Conservation (phyloP, 2,329 filamentous ascomycete species). For the Coniochaeta sp. region DNA sequence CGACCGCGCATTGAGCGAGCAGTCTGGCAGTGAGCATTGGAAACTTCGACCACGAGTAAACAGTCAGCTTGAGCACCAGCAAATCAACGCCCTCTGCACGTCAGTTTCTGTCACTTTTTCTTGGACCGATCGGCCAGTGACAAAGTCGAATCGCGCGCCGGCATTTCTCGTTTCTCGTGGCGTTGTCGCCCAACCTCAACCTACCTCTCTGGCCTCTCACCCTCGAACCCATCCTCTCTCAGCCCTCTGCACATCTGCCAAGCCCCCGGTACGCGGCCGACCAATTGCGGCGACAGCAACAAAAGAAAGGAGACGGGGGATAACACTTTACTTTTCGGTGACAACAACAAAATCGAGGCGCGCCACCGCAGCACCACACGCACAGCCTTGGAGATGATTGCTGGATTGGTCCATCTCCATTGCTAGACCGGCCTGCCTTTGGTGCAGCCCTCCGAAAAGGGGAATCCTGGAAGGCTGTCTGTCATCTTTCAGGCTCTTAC, state of each 20-base stretch:
- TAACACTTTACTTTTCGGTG: background rate
- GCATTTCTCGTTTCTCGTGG: background rate
- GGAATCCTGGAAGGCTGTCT: background rate
- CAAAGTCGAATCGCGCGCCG: background rate
- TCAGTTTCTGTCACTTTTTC: background rate
- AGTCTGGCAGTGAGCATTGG: no score
- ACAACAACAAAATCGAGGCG: conserved; percentile 1
- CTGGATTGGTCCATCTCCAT: background rate
- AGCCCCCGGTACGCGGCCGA: background rate
- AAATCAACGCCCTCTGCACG: background rate
- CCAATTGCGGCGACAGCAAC: background rate
- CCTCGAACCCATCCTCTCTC: background rate
- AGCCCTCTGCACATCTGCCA: no score
- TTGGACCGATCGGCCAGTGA: background rate
- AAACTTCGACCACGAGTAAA: background rate
- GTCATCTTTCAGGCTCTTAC: background rate
- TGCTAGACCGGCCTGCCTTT: background rate
- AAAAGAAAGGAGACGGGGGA: background rate
- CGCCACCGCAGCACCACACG: background rate
- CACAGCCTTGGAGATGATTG: background rate
- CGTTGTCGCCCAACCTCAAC: conserved; percentile 2
- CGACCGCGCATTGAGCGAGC: background rate
- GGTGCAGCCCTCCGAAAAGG: background rate
- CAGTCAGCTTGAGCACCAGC: background rate
- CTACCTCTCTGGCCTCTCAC: no score